Evolutionary conservation across 805 yeast species (phyloP).

Genomic region (Ogataea haglerorum): DNA sequence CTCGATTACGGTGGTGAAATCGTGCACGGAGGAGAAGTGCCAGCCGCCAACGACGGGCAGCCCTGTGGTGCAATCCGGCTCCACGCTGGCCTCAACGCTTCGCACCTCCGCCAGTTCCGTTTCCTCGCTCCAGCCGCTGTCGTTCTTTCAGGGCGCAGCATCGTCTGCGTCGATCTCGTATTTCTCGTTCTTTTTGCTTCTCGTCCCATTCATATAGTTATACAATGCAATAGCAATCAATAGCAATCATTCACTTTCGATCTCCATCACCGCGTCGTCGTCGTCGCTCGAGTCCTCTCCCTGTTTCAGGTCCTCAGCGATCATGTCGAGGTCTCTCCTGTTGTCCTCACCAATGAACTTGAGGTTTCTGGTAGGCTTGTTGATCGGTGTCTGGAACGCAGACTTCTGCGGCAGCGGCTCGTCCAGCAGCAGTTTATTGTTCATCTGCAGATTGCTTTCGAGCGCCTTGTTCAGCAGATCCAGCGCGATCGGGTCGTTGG

Average conservation of each 20-base stretch:
- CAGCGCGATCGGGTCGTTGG: conserved; percentile 79
- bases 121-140: conserved; percentile 3
- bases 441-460: conserved; percentile 46
- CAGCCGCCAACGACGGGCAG: background rate
- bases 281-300: conserved; percentile 41
- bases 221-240: conserved; percentile 5
- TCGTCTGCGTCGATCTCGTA: background rate
- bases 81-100: background rate
- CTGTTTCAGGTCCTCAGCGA: conserved; percentile 39
- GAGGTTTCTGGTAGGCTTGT: conserved; percentile 19
- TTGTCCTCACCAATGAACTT: conserved; percentile 29
- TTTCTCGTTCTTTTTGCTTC: conserved; percentile 1
- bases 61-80: background rate
- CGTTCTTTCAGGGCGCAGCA: conserved; percentile 2
- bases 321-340: conserved; percentile 30
- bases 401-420: conserved; percentile 19
- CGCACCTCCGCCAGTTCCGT: background rate
- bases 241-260: conserved; percentile 46
- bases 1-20: background rate
- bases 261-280: conserved; percentile 57
- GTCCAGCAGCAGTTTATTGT: conserved; percentile 19
- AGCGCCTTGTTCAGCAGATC: conserved; percentile 80
- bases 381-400: conserved; percentile 22
- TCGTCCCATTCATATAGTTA: conserved; percentile 9
- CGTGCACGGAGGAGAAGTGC: background rate